Conservation (phyloP, 805 yeast genomes). For the Pichia ethanolica region DNA sequence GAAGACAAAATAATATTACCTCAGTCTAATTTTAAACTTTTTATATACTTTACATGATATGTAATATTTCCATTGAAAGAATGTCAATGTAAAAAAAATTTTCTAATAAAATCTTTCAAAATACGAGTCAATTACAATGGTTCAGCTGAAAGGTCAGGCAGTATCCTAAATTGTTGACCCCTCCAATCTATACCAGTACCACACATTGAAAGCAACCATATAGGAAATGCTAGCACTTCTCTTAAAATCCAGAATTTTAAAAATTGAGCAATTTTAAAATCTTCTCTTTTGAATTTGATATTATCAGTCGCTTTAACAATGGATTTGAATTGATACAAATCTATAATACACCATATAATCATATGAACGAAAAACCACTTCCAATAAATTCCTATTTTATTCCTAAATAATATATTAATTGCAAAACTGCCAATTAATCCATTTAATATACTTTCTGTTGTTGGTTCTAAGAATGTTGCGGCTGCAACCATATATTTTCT, state of each 20-base stretch:
- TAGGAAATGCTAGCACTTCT: slow-evolving; percentile 71
- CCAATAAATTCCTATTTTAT: slow-evolving; percentile 13
- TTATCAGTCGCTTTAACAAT: slow-evolving; percentile 27
- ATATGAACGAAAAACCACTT: slow-evolving; percentile 45
- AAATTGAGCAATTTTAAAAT: slow-evolving; percentile 12
- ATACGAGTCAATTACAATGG: neutral
- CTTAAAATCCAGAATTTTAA: slow-evolving; percentile 55
- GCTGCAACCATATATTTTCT: slow-evolving; percentile 80
- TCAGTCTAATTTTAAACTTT: too few relatives aligned
- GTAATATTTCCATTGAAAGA: too few relatives aligned
- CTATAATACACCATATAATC: slow-evolving; percentile 56
- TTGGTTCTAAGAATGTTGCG: slow-evolving; percentile 81
- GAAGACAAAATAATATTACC: too few relatives aligned
- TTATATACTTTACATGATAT: too few relatives aligned
- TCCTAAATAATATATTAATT: slow-evolving; percentile 37
- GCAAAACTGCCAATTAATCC: slow-evolving; percentile 63
- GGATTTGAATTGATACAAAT: slow-evolving; percentile 48
- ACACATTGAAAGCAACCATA: slow-evolving; percentile 73
- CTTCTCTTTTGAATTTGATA: neutral
- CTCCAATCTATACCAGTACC: slow-evolving; percentile 79
- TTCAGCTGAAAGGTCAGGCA: slow-evolving; percentile 70
- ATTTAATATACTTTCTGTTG: slow-evolving; percentile 68
- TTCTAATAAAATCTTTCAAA: neutral
- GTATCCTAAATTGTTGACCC: slow-evolving; percentile 65
- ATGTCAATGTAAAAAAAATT: neutral